These are phyloP conservation scores for Rhododendron simsii DNA, from an alignment of 148 eudicot species.

Conservation along the genomic window DNA sequence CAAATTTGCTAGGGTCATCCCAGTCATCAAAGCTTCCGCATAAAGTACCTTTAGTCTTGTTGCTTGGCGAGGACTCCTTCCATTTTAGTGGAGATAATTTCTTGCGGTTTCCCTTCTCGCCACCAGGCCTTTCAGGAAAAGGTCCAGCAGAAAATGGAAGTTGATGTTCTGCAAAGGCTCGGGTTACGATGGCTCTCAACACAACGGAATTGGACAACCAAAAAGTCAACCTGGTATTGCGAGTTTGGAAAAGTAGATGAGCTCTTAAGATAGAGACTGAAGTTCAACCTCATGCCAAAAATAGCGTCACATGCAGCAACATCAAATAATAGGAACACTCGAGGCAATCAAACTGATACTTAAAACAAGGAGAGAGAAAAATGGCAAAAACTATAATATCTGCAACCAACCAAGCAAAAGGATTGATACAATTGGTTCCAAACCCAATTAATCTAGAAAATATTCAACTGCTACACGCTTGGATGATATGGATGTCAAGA, in stretches of 20 bases:
- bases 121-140: conserved; percentile 16
- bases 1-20: conserved; percentile 54
- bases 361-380: neutral
- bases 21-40: conserved; percentile 33
- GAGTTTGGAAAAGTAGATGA: neutral
- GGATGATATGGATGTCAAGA: neutral
- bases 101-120: conserved; percentile 31
- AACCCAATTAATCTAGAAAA: neutral
- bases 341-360: neutral
- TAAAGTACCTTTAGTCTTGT: conserved; percentile 3
- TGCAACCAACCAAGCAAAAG: conserved; percentile 1
- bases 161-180: conserved; percentile 35
- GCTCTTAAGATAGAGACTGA: neutral
- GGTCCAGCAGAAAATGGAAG: conserved; percentile 43
- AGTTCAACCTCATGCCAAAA: neutral
- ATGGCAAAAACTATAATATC: neutral
- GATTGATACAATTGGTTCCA: neutral
- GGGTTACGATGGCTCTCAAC: conserved; percentile 58
- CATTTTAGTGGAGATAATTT: conserved; percentile 40
- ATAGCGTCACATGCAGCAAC: neutral
- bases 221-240: conserved; percentile 59
- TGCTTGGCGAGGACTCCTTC: conserved; percentile 44
- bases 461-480: neutral
- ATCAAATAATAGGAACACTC: neutral
- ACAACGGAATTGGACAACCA: conserved; percentile 80